Evolutionary conservation across 2,329 filamentous ascomycete species (phyloP).

Genomic region (Pseudocercospora cruenta): DNA sequence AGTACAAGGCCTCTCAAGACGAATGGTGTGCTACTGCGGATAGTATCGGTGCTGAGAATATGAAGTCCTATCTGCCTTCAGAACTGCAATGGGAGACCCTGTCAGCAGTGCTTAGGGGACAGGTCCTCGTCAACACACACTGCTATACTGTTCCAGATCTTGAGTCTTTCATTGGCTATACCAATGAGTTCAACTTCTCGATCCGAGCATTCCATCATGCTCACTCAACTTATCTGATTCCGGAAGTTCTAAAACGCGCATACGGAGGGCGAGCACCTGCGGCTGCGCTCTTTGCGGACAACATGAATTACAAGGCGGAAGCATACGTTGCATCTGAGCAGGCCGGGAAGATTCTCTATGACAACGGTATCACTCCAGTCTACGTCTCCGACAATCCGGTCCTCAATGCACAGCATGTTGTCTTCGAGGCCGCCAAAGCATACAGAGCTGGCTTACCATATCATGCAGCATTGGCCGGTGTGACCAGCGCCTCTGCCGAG

Average conservation of each 20-base stretch:
- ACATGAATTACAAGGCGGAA: constrained; percentile 70
- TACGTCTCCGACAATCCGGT: constrained; percentile 75
- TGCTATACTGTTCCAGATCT: constrained; percentile 71
- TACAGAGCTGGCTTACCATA: constrained; percentile 48
- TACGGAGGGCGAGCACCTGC: constrained; percentile 46
- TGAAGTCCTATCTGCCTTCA: constrained; percentile 63
- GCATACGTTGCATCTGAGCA: constrained; percentile 67
- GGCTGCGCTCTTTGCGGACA: constrained; percentile 69
- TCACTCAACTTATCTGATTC: constrained; percentile 67
- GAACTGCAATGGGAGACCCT: constrained; percentile 67
- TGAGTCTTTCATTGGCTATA: constrained; percentile 70
- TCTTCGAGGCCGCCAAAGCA: constrained; percentile 60
- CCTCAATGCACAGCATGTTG: constrained; percentile 69
- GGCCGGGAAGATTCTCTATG: constrained; percentile 68
- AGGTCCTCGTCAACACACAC: constrained; percentile 71
- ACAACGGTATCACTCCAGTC: constrained; percentile 66
- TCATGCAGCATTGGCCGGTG: constrained; percentile 45
- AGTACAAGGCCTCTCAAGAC: constrained; percentile 63
- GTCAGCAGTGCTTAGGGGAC: constrained; percentile 65
- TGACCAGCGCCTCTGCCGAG: constrained; percentile 46
- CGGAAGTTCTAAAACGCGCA: constrained; percentile 57
- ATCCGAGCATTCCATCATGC: constrained; percentile 72
- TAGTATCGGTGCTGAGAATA: constrained; percentile 52
- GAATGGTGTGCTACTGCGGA: constrained; percentile 68
- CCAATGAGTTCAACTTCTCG: constrained; percentile 71